Evolutionary conservation across 2,329 filamentous ascomycete genomes (phyloP).

Genomic region (Xylogone sp.): DNA sequence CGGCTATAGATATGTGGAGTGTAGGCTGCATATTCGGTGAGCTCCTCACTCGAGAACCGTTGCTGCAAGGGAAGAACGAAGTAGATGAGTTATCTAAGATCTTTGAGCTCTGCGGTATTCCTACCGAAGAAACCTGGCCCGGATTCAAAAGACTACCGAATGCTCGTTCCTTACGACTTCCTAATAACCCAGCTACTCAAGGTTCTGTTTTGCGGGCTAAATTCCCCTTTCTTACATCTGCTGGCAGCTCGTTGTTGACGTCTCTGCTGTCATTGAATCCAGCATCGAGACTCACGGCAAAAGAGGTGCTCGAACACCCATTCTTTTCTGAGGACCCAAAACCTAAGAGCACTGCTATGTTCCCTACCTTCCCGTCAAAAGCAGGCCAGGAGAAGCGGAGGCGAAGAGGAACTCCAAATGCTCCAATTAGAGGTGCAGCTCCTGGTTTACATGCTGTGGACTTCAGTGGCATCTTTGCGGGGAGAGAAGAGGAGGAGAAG

Average conservation of each 20-base stretch:
- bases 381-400: constrained; percentile 84
- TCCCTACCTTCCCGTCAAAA: constrained; percentile 95
- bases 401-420: constrained; percentile 71
- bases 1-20: constrained; percentile 90
- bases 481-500: constrained; percentile 59
- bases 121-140: constrained; percentile 80
- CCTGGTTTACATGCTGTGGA: constrained; percentile 51
- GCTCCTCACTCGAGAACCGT: constrained; percentile 74
- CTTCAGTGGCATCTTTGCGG: constrained; percentile 68
- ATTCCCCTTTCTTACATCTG: constrained; percentile 77
- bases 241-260: constrained; percentile 67
- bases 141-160: constrained; percentile 84
- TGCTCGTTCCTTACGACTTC: constrained; percentile 72
- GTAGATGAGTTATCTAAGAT: constrained; percentile 85
- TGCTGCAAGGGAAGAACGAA: constrained; percentile 88
- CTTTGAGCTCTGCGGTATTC: constrained; percentile 84
- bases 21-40: constrained; percentile 95
- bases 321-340: constrained; percentile 90
- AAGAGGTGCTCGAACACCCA: constrained; percentile 69
- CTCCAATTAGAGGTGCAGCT: constrained; percentile 72
- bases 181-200: constrained; percentile 37
- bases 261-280: constrained; percentile 74
- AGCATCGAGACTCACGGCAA: constrained; percentile 62
- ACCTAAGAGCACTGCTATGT: constrained; percentile 86
- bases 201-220: constrained; percentile 63